Evolutionary conservation across 768 basidiomycete species (phyloP).

Genomic region (Chiua virens): DNA sequence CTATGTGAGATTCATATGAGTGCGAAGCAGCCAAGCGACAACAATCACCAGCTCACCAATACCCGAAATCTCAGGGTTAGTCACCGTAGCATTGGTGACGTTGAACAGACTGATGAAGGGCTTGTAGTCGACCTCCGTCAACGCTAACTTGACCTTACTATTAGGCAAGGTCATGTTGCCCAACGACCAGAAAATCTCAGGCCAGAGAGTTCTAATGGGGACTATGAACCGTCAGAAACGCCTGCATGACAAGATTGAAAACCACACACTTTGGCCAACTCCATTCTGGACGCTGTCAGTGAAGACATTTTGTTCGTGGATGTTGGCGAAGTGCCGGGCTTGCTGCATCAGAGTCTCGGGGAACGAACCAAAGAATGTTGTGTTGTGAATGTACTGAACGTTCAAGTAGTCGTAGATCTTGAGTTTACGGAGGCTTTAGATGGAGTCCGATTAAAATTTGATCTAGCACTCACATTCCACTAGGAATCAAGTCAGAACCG

Average conservation of each 20-base stretch:
- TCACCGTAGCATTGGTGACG: conserved; percentile 61
- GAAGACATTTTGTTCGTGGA: conserved; percentile 76
- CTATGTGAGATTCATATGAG: conserved; percentile 36
- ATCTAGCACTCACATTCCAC: conserved; percentile 65
- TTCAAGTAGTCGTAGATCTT: conserved; percentile 79
- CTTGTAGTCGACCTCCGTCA: conserved; percentile 82
- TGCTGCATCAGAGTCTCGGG: conserved; percentile 70
- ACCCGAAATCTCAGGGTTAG: conserved; percentile 59
- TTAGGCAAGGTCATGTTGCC: conserved; percentile 72
- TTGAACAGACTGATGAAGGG: conserved; percentile 86
- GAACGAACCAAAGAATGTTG: conserved; percentile 70
- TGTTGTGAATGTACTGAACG: conserved; percentile 76
- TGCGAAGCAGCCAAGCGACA: not conserved
- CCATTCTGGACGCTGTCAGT: conserved; percentile 54
- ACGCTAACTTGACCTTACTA: conserved; percentile 73
- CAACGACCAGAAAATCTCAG: conserved; percentile 68
- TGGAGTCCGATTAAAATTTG: not conserved
- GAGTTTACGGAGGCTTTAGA: not conserved
- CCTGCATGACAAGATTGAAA: not conserved
- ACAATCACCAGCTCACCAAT: conserved; percentile 51
- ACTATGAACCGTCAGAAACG: conserved; percentile 43
- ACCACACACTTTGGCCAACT: conserved; percentile 69
- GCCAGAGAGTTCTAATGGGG: conserved; percentile 74
- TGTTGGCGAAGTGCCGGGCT: conserved; percentile 72
- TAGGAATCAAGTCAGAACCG: conserved; percentile 29